These are phyloP conservation scores for Aspergillaceae sp. DNA, from an alignment of 2,329 filamentous ascomycete genomes.

Conservation along the genomic window DNA sequence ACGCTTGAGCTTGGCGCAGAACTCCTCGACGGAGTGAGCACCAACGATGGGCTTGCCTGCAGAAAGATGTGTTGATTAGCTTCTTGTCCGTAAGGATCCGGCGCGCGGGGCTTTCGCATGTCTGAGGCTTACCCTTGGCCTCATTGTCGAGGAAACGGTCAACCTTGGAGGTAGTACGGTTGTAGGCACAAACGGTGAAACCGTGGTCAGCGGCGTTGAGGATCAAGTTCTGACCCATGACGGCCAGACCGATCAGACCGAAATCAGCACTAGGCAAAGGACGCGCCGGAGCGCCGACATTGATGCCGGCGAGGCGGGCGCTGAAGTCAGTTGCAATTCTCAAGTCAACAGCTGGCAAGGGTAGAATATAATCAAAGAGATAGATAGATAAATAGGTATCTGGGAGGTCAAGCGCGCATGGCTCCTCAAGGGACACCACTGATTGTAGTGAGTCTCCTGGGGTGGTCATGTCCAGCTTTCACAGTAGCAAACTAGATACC, in stretches of 20 bases:
- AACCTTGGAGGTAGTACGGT: conserved; percentile 97
- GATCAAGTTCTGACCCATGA: conserved; percentile 85
- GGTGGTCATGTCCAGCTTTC: neutral
- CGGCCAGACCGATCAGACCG: conserved; percentile 85
- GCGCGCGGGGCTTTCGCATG: no score
- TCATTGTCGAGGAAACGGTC: conserved; percentile 87
- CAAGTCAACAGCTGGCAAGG: conserved; percentile 22
- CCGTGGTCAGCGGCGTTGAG: conserved; percentile 83
- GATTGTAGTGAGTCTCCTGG: no score
- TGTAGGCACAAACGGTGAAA: conserved; percentile 96
- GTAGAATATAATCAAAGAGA: conserved; percentile 5
- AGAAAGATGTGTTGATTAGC: neutral
- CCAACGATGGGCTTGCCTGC: conserved; percentile 85
- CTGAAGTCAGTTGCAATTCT: conserved; percentile 45
- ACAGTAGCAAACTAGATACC: neutral
- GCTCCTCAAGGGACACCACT: no score
- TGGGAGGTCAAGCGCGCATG: no score
- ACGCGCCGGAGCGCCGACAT: conserved; percentile 56
- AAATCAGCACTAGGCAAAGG: conserved; percentile 63
- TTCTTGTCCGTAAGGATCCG: no score
- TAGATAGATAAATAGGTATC: no score
- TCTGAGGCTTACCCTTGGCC: conserved; percentile 57
- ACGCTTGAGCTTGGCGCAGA: conserved; percentile 91
- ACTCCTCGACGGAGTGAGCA: conserved; percentile 88
- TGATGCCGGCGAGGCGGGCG: conserved; percentile 66